Percentiles rank a stretch among this genome's conserved stretches.
Conservation (phyloP, 2,329 filamentous ascomycete species). For the Sporothrix globosa region DNA sequence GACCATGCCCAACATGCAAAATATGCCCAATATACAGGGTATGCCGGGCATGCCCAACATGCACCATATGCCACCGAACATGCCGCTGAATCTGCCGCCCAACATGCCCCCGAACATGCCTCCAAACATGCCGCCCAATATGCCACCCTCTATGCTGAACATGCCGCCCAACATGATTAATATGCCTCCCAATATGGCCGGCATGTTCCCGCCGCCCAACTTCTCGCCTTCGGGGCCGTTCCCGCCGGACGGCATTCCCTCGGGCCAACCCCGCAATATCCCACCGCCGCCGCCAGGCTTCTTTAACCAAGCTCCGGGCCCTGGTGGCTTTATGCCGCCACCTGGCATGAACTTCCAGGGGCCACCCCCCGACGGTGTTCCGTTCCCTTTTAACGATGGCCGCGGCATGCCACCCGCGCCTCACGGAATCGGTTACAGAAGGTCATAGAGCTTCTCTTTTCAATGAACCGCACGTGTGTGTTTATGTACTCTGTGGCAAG, state of each 20-base stretch:
- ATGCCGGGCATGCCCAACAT: conserved; percentile 37
- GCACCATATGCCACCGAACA: conserved; percentile 26
- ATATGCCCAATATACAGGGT: conserved; percentile 25
- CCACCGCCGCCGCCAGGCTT: conserved; percentile 62
- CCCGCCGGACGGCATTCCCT: conserved; percentile 54
- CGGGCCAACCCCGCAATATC: conserved; percentile 57
- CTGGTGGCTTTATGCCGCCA: conserved; percentile 58
- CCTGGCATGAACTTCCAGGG: conserved; percentile 62
- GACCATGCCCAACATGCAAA: conserved; percentile 31
- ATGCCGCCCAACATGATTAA: conserved; percentile 31
- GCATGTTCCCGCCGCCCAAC: conserved; percentile 60
- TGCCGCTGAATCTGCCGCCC: conserved; percentile 32
- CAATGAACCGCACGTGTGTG: not conserved
- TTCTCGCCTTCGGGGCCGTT: conserved; percentile 54
- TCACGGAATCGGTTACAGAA: conserved; percentile 34
- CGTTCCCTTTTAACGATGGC: conserved; percentile 57
- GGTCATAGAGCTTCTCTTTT: conserved; percentile 5
- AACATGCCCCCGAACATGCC: conserved; percentile 18
- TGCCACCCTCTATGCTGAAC: conserved; percentile 5
- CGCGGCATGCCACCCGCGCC: conserved; percentile 40
- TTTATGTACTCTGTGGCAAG: no score
- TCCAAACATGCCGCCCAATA: no score
- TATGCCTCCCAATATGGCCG: conserved; percentile 31
- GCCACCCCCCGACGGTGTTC: conserved; percentile 53
- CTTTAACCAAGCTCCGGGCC: conserved; percentile 45